Evolutionary conservation across 2,329 filamentous ascomycete genomes (phyloP).

Genomic region (Colletotrichum cordylinicola): DNA sequence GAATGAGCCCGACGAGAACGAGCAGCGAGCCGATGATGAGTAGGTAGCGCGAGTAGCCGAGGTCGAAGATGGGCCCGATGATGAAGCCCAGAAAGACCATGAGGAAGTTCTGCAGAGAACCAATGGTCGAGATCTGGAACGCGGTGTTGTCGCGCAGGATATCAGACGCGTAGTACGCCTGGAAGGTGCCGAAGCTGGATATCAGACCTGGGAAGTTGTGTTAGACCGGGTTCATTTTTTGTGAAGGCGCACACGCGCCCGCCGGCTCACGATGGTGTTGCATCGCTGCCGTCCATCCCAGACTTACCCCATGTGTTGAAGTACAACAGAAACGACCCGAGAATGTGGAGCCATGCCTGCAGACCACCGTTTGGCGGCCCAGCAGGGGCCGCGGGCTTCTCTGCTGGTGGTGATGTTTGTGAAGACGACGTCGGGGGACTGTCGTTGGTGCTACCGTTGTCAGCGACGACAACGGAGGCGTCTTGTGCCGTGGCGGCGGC

Average conservation of each 20-base stretch:
- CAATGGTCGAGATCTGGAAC: conserved; percentile 47
- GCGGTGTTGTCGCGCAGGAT: conserved; percentile 3
- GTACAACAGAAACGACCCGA: conserved; percentile 52
- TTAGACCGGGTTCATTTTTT: not conserved
- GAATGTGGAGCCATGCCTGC: conserved; percentile 55
- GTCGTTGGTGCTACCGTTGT: not conserved
- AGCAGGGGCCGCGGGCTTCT: not conserved
- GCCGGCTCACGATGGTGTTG: not conserved
- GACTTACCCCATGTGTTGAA: conserved; percentile 43
- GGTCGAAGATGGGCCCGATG: conserved; percentile 52
- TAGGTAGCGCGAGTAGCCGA: conserved; percentile 47
- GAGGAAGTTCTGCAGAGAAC: conserved; percentile 51
- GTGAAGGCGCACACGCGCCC: not conserved
- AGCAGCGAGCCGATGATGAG: conserved; percentile 45
- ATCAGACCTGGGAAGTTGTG: conserved; percentile 32
- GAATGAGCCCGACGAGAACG: conserved; percentile 47
- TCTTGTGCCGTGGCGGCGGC: not conserved
- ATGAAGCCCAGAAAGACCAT: conserved; percentile 47
- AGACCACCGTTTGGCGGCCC: conserved; percentile 28
- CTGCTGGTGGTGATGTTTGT: not conserved
- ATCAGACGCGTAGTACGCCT: conserved; percentile 54
- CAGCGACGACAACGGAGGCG: not conserved
- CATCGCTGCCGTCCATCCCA: not conserved
- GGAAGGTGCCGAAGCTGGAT: conserved; percentile 57
- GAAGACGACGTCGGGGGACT: conserved; percentile 1